Evolutionary conservation across 1,284 basidiomycete species (phyloP), one percentile per base, ranked within the genome.

Genomic region (Cutaneotrichosporon arboriforme): DNA sequence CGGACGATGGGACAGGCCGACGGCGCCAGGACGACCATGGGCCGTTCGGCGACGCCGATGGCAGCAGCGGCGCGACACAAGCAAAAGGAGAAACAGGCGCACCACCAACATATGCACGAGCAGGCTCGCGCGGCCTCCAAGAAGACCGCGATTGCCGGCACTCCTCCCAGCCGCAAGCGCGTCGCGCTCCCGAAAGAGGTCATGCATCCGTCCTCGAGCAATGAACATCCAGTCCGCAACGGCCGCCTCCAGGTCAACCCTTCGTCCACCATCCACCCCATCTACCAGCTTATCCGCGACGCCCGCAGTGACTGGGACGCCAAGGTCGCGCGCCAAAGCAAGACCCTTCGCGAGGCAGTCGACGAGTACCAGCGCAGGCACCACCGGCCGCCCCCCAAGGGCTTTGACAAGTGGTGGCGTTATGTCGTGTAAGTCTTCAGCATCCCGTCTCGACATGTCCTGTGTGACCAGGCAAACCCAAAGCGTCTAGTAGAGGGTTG

Each of bases 391-490:
- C 82, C 83, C 1, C 82, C 82, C 1, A 66, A 66, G 40, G 81
- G 81, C 1, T 84, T 84, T 58, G 82, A 84, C 54, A 69, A 66
- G 54, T 75, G 74, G 73, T 85, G 84, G 84, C 63, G 68, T 12
- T 85, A 83, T 58, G 80, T 81, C 4, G 62, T 78, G 54, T 72
- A 44, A 60, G 70, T 67, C 4, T 33, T 21, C 8, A n/a, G 22
- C 13, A 9, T 4, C 15, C 10, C 7, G 10, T 31, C 26, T 31
- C 12, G 8, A n/a, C n/a, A n/a, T n/a, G n/a, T n/a, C n/a, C n/a
- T n/a, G n/a, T n/a, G n/a, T n/a, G n/a, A n/a, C n/a, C n/a, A n/a
- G n/a, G n/a, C n/a, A n/a, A n/a, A n/a, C n/a, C n/a, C n/a, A n/a
- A n/a, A n/a, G n/a, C n/a, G n/a, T n/a, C n/a, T n/a, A n/a, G n/a